Evolutionary conservation across 352 stramenopile species (phyloP).

Genomic region (Phytophthora sp.): DNA sequence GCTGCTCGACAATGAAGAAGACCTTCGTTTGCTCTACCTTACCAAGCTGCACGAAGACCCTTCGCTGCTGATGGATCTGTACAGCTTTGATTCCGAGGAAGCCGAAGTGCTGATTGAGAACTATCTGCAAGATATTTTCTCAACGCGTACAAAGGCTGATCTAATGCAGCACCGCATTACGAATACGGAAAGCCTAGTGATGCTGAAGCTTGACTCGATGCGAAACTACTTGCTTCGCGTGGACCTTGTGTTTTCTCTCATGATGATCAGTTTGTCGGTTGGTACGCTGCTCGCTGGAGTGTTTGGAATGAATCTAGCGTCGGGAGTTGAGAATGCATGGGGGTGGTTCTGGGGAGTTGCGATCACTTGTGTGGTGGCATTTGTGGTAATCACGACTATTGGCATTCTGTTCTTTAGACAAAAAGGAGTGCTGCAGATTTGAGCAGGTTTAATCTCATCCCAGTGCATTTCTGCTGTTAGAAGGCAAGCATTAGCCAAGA

Average conservation of each 20-base stretch:
- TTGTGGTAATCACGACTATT: constrained; percentile 46
- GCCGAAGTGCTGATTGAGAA: constrained; percentile 81
- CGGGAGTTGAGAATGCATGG: constrained; percentile 39
- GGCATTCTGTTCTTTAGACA: constrained; percentile 67
- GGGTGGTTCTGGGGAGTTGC: constrained; percentile 74
- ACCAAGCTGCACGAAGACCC: constrained; percentile 72
- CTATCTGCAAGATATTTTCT: constrained; percentile 84
- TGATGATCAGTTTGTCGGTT: constrained; percentile 65
- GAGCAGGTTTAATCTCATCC: constrained; percentile 11
- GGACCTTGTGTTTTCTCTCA: constrained; percentile 76
- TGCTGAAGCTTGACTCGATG: constrained; percentile 79
- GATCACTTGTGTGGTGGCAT: constrained; percentile 44
- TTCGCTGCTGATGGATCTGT: constrained; percentile 54
- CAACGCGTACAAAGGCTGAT: constrained; percentile 68
- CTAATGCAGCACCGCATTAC: constrained; percentile 78
- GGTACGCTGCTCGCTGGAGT: constrained; percentile 67
- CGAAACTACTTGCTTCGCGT: constrained; percentile 81
- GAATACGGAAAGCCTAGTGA: constrained; percentile 82
- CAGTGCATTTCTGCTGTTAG: constrained; percentile 17
- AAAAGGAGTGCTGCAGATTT: constrained; percentile 63
- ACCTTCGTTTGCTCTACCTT: constrained; percentile 65
- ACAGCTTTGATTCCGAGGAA: constrained; percentile 76
- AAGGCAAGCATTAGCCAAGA: constrained; percentile 4
- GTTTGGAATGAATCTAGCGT: constrained; percentile 83
- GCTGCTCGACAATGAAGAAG: constrained; percentile 71